A percentile compares a stretch with the other conserved stretches of the same genome.
These are phyloP conservation scores for Epichloe baconii DNA, from an alignment of 2,329 filamentous ascomycete genomes.

Conservation along the genomic window DNA sequence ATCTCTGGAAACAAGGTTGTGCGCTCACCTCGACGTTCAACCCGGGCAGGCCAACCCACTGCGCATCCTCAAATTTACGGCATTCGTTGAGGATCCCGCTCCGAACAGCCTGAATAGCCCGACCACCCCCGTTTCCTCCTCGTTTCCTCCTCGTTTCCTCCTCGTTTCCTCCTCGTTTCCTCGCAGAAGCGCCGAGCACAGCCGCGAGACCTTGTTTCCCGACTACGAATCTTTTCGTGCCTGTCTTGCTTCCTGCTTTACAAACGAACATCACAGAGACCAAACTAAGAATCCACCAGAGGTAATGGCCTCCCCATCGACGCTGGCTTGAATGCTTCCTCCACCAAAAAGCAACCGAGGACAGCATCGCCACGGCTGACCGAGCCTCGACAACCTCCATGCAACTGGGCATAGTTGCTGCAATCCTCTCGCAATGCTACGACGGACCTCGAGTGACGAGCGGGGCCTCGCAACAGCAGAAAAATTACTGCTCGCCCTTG, in stretches of 20 bases:
- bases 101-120: background rate
- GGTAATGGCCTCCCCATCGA: background rate
- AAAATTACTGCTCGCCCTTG: slow-evolving; percentile 40
- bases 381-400: slow-evolving; percentile 1
- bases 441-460: slow-evolving; percentile 49
- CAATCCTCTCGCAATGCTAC: slow-evolving; percentile 36
- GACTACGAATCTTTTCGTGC: background rate
- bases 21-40: background rate
- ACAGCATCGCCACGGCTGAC: slow-evolving; percentile 2
- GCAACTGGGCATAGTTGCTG: slow-evolving; percentile 1
- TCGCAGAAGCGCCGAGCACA: background rate
- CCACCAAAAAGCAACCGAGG: background rate
- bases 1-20: background rate
- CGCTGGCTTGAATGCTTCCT: slow-evolving; percentile 3
- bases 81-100: background rate
- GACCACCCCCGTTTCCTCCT: background rate
- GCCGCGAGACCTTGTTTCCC: background rate
- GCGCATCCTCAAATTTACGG: background rate
- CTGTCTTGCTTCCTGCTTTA: background rate
- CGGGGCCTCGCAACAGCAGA: slow-evolving; percentile 31
- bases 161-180: too few species aligned
- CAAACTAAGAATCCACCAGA: background rate
- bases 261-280: background rate
- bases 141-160: too few species aligned
- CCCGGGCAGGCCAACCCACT: background rate